Conservation (phyloP, 2,329 filamentous ascomycete genomes). For the Cladosporium oxysporum region DNA sequence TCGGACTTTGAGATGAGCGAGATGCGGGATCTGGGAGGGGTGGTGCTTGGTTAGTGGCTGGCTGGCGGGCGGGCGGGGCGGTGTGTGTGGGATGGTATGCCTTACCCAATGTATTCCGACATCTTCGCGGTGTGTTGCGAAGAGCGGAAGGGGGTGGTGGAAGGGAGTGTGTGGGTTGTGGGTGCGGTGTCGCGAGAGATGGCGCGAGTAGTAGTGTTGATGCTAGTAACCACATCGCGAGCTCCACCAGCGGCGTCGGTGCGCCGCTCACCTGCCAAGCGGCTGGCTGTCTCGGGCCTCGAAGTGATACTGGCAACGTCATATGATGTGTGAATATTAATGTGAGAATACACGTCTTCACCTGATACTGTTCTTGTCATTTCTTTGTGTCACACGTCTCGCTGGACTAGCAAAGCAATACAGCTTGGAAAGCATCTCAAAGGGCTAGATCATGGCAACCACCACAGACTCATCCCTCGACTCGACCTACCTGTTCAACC, state of each 20-base stretch:
- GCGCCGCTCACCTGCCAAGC: not conserved
- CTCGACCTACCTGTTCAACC: conserved; percentile 50
- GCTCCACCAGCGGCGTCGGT: conserved; percentile 1
- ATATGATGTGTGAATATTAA: not conserved
- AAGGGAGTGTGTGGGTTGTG: not conserved
- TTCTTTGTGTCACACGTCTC: no score
- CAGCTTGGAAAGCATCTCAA: no score
- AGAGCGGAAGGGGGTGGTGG: not conserved
- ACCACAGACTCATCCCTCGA: conserved; percentile 21
- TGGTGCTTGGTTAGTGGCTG: conserved; percentile 28
- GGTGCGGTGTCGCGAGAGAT: conserved; percentile 7
- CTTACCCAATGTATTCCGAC: conserved; percentile 64
- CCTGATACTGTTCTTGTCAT: not conserved
- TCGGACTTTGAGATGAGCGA: conserved; percentile 97
- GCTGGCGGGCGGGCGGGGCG: conserved; percentile 23
- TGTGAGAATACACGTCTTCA: not conserved
- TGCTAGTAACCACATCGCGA: not conserved
- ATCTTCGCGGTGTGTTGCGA: conserved; percentile 40
- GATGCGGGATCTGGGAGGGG: conserved; percentile 73
- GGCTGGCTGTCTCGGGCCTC: not conserved
- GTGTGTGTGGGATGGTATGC: conserved; percentile 25
- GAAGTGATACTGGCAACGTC: not conserved
- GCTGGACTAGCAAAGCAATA: not conserved
- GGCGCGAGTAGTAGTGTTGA: conserved; percentile 12
- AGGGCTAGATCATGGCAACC: conserved; percentile 10